Evolutionary conservation across 1,284 basidiomycete species (phyloP).

Genomic region (Porodaedalea pini): DNA sequence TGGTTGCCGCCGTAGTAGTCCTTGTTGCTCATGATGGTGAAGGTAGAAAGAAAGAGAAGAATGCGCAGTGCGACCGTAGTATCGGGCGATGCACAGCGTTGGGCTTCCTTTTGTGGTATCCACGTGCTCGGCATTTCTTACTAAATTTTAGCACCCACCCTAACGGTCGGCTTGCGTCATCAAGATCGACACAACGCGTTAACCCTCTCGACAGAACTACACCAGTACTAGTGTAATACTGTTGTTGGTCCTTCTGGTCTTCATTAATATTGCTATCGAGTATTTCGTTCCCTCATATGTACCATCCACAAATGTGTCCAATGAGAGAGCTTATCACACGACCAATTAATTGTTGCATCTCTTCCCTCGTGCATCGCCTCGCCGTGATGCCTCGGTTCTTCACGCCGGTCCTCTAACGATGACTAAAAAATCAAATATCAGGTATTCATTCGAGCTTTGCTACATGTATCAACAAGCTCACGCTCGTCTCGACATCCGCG

Average conservation of each 20-base stretch:
- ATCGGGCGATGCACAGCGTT: constrained; percentile 7
- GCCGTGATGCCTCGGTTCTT: not conserved
- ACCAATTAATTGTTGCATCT: not conserved
- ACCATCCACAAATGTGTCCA: too few relatives aligned
- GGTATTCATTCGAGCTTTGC: too few relatives aligned
- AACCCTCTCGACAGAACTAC: too few relatives aligned
- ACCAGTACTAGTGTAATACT: not conserved
- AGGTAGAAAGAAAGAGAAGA: constrained; percentile 24
- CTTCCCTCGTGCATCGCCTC: not conserved
- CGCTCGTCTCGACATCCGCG: too few relatives aligned
- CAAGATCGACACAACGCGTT: too few relatives aligned
- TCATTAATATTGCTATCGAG: too few relatives aligned
- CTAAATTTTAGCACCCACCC: not conserved
- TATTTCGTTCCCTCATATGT: too few relatives aligned
- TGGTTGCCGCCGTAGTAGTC: constrained; percentile 63
- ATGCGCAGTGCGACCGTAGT: constrained; percentile 7
- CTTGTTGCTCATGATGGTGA: constrained; percentile 60
- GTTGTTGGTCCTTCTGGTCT: not conserved
- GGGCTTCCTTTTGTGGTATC: not conserved
- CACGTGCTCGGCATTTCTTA: constrained; percentile 2
- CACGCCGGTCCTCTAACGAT: too few relatives aligned
- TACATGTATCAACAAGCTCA: too few relatives aligned
- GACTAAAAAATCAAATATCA: too few relatives aligned
- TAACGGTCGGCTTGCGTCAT: too few relatives aligned
- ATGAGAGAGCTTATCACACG: not conserved